phyloP scores from a whole-genome alignment of 2,329 filamentous ascomycete species.

The Leptographium wingfieldii region DNA sequence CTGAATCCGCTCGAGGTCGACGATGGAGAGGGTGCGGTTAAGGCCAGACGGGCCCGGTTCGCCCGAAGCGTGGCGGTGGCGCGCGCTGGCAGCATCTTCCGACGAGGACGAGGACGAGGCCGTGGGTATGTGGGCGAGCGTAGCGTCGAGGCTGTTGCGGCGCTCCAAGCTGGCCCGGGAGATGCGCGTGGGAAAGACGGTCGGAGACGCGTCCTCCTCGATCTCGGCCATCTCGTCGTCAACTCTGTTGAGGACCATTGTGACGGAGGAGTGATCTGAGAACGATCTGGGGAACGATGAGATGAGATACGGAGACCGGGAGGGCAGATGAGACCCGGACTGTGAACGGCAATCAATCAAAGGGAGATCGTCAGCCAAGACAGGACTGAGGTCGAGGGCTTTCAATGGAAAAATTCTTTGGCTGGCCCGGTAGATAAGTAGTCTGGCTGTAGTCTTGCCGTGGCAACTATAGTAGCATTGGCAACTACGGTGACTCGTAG shows the following conservation, averaged over 20 bases:
- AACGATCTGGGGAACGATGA: not conserved
- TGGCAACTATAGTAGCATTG: not conserved
- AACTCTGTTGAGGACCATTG: slow-evolving; percentile 35
- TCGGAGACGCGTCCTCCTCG: slow-evolving; percentile 37
- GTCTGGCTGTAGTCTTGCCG: not conserved
- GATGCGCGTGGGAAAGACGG: slow-evolving; percentile 20
- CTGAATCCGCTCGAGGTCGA: slow-evolving; percentile 58
- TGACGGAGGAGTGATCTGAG: not conserved
- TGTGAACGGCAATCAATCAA: too few species aligned
- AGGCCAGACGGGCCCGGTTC: slow-evolving; percentile 30
- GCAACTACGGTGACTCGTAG: not conserved
- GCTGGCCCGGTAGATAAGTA: not conserved
- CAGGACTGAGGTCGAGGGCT: not conserved
- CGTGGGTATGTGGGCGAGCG: slow-evolving; percentile 47
- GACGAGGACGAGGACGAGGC: slow-evolving; percentile 37
- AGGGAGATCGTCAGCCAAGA: not conserved
- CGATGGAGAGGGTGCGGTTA: slow-evolving; percentile 49
- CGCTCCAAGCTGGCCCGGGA: slow-evolving; percentile 17
- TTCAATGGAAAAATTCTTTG: not conserved
- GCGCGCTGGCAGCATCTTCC: slow-evolving; percentile 31
- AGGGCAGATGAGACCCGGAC: not conserved
- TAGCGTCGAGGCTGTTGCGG: slow-evolving; percentile 29
- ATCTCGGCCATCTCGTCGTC: slow-evolving; percentile 41
- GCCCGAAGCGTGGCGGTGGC: slow-evolving; percentile 12
- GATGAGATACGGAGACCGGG: not conserved